Evolutionary conservation across 2,329 filamentous ascomycete genomes (phyloP).

Genomic region (Phialophora macrospora): DNA sequence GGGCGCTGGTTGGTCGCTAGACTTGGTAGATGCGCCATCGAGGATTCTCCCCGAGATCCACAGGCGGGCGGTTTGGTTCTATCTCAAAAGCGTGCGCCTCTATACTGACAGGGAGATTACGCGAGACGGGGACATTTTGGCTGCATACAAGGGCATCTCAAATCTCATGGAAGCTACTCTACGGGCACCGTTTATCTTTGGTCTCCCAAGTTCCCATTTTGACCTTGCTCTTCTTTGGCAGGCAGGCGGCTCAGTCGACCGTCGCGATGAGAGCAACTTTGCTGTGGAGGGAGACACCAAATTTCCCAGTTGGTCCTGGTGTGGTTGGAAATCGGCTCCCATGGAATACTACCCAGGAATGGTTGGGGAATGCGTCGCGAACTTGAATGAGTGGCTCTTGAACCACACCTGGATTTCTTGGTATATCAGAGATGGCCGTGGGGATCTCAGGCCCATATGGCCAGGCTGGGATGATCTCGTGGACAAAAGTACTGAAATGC

Average conservation of each 20-base stretch:
- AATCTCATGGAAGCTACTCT: constrained; percentile 40
- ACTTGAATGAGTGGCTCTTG: constrained; percentile 45
- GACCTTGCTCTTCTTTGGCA: constrained; percentile 47
- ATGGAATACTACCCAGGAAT: constrained; percentile 37
- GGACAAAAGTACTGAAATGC: constrained; percentile 6
- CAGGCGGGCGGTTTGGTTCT: constrained; percentile 41
- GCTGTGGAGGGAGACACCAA: constrained; percentile 22
- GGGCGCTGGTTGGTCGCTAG: constrained; percentile 33
- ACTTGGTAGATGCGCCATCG: constrained; percentile 41
- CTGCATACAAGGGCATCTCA: constrained; percentile 45
- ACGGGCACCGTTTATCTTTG: constrained; percentile 41
- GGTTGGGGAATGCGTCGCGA: constrained; percentile 39
- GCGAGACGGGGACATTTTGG: constrained; percentile 42
- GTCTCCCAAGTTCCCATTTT: constrained; percentile 45
- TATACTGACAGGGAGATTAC: constrained; percentile 43
- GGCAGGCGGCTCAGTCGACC: constrained; percentile 13
- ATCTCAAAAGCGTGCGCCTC: constrained; percentile 42
- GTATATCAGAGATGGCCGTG: constrained; percentile 44
- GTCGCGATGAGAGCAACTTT: background rate
- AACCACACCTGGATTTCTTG: constrained; percentile 47
- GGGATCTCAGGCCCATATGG: constrained; percentile 43
- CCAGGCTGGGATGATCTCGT: constrained; percentile 19
- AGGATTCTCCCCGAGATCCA: constrained; percentile 41
- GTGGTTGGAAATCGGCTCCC: constrained; percentile 41
- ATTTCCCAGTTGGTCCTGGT: constrained; percentile 49